A percentile compares a stretch with the other conserved stretches of the same genome.
phyloP scores from a whole-genome alignment of 2,329 filamentous ascomycete species.

The Colletotrichum tanaceti region DNA sequence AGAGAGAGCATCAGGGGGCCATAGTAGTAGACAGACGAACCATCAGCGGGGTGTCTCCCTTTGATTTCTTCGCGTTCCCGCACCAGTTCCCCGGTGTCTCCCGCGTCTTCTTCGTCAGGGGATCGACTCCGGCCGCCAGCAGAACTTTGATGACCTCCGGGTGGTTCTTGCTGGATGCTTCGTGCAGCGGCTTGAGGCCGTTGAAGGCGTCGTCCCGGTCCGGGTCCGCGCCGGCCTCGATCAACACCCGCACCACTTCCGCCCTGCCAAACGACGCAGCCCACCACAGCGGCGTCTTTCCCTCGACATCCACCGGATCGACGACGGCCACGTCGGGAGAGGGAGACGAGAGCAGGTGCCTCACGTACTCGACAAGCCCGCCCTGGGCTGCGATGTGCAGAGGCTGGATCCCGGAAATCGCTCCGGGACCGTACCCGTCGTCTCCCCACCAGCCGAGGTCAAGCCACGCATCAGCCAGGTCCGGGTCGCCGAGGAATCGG shows the following conservation, averaged over 20 bases:
- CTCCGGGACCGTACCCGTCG: too few relatives aligned
- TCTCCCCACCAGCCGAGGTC: background rate
- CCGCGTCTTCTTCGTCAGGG: constrained; percentile 46
- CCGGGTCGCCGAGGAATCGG: background rate
- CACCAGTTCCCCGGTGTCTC: constrained; percentile 27
- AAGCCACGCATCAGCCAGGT: background rate
- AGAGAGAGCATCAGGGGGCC: too few relatives aligned
- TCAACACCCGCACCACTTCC: constrained; percentile 40
- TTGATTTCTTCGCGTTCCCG: constrained; percentile 31
- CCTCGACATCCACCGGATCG: constrained; percentile 27
- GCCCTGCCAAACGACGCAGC: constrained; percentile 44
- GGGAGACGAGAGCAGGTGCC: constrained; percentile 40
- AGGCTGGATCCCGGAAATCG: background rate
- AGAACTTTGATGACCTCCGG: constrained; percentile 46
- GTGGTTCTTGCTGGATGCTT: constrained; percentile 49
- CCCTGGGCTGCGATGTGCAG: constrained; percentile 31
- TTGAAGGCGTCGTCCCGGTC: constrained; percentile 37
- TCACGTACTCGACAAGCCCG: constrained; percentile 34
- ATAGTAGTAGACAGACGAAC: background rate
- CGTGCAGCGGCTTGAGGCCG: constrained; percentile 51
- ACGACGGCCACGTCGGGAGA: constrained; percentile 34
- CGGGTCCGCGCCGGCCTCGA: constrained; percentile 45
- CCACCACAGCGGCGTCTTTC: constrained; percentile 45
- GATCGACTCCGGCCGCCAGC: constrained; percentile 51
- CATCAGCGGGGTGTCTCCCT: constrained; percentile 47